These are phyloP conservation scores for Colletotrichum abscissum DNA, from an alignment of 2,329 filamentous ascomycete species.

Conservation along the genomic window DNA sequence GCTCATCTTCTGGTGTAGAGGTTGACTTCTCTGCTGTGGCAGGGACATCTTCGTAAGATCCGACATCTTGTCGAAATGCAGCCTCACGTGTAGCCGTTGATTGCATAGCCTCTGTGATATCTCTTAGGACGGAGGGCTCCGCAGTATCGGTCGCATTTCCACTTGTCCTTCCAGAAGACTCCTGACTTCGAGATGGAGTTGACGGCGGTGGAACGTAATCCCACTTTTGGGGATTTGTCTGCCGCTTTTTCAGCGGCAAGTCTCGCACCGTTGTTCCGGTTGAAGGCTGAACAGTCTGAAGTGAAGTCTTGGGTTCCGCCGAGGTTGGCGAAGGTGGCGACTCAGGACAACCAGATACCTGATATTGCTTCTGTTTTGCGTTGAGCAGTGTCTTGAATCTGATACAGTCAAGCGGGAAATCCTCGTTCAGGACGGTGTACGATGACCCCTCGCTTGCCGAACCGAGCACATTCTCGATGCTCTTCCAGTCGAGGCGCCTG, in stretches of 20 bases:
- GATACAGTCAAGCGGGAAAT: slow-evolving; percentile 77
- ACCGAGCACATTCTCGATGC: slow-evolving; percentile 70
- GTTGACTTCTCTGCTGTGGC: background rate
- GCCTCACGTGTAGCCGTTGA: background rate
- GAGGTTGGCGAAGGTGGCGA: background rate
- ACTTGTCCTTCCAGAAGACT: slow-evolving; percentile 42
- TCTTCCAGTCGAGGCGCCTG: slow-evolving; percentile 70
- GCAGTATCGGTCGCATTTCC: background rate
- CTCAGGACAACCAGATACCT: slow-evolving; percentile 60
- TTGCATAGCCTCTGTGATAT: background rate
- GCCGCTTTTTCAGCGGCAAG: slow-evolving; percentile 60
- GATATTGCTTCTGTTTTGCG: slow-evolving; percentile 68
- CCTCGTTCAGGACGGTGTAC: slow-evolving; percentile 71
- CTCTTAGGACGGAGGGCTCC: background rate
- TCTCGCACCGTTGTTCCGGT: background rate
- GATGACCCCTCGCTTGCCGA: slow-evolving; percentile 40
- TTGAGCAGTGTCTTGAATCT: slow-evolving; percentile 68
- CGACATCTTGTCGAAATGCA: background rate
- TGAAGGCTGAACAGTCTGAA: slow-evolving; percentile 37
- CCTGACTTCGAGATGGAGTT: slow-evolving; percentile 51
- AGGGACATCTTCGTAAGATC: background rate
- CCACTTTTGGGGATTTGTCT: slow-evolving; percentile 49
- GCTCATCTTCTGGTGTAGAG: slow-evolving; percentile 56
- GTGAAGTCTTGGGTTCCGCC: slow-evolving; percentile 41
- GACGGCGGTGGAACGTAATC: slow-evolving; percentile 49